Evolutionary conservation across 139 green algal species (phyloP).

Genomic region (Zygnema circumcarinatum): DNA sequence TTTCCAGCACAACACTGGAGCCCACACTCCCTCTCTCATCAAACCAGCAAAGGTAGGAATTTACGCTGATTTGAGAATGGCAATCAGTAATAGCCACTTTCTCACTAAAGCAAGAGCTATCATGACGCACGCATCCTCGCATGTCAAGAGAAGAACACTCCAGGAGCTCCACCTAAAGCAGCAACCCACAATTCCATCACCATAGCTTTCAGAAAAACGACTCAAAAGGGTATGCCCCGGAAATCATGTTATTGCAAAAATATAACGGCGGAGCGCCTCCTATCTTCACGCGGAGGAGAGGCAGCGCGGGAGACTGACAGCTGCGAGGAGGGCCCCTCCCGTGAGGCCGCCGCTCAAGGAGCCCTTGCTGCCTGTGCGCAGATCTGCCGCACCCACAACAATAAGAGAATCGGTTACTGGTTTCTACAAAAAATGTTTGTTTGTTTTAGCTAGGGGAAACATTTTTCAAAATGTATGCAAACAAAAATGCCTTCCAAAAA

Average conservation of each 20-base stretch:
- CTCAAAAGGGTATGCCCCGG: background rate
- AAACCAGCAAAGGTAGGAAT: background rate
- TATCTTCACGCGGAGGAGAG: too few relatives aligned
- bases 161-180: too few relatives aligned
- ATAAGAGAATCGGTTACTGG: background rate
- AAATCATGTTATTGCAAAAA: too few relatives aligned
- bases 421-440: background rate
- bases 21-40: too few relatives aligned
- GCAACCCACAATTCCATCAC: too few relatives aligned
- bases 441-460: background rate
- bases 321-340: background rate
- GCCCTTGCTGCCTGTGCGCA: slow-evolving; percentile 35
- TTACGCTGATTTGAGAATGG: background rate
- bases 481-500: background rate
- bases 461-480: background rate
- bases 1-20: too few relatives aligned
- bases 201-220: too few relatives aligned
- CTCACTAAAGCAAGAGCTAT: too few relatives aligned
- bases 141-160: too few relatives aligned
- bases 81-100: background rate
- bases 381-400: slow-evolving; percentile 11
- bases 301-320: too few relatives aligned
- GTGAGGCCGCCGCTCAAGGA: slow-evolving; percentile 3
- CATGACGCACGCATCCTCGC: too few relatives aligned
- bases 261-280: too few relatives aligned